Conservation (phyloP, 768 basidiomycete species). For the Auricularia heimuer region DNA sequence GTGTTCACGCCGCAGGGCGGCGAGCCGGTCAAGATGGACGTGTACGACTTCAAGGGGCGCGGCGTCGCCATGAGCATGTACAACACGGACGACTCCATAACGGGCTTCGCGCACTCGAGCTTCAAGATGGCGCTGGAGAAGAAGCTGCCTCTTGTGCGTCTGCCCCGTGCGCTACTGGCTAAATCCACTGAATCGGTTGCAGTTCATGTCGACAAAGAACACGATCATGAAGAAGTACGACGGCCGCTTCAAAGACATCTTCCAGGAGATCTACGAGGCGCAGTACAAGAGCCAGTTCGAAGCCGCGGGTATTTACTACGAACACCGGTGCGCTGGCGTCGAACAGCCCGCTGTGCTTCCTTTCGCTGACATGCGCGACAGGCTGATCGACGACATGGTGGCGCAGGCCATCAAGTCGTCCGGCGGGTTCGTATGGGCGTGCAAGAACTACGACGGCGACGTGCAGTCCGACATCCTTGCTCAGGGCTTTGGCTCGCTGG, state of each 20-base stretch:
- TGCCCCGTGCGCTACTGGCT: background rate
- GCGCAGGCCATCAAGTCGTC: slow-evolving; percentile 95
- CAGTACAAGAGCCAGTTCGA: slow-evolving; percentile 69
- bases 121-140: slow-evolving; percentile 87
- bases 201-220: slow-evolving; percentile 98
- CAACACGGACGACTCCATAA: slow-evolving; percentile 90
- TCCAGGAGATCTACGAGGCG: slow-evolving; percentile 90
- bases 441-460: slow-evolving; percentile 66
- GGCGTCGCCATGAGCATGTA: slow-evolving; percentile 98
- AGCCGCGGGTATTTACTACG: slow-evolving; percentile 69
- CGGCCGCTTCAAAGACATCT: slow-evolving; percentile 98
- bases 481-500: slow-evolving; percentile 91
- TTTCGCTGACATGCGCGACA: background rate
- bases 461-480: slow-evolving; percentile 90
- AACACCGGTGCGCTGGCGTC: slow-evolving; percentile 51
- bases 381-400: slow-evolving; percentile 93
- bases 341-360: slow-evolving; percentile 3
- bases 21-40: slow-evolving; percentile 54
- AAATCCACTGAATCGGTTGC: background rate
- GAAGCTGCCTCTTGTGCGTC: slow-evolving; percentile 29
- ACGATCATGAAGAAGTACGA: slow-evolving; percentile 97
- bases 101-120: slow-evolving; percentile 91
- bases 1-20: slow-evolving; percentile 81
- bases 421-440: slow-evolving; percentile 78
- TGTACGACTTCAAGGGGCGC: slow-evolving; percentile 87